phyloP scores from a whole-genome alignment of 1,284 basidiomycete species.

The Naganishia sp. region DNA sequence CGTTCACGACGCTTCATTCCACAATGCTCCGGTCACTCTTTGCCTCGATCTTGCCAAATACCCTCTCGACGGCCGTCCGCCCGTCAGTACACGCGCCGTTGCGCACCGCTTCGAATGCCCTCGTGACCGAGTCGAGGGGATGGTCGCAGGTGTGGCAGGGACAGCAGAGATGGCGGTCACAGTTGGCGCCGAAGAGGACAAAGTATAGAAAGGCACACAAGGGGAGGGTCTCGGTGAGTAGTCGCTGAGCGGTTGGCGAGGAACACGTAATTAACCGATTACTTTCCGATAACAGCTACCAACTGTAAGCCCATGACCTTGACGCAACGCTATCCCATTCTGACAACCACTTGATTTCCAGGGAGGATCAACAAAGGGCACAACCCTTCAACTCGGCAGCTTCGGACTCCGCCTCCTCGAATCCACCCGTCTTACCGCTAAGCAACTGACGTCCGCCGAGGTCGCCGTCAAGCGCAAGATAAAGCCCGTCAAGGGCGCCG shows the following conservation, averaged over 20 bases:
- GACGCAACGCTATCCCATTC: constrained; percentile 27
- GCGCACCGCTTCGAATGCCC: not conserved
- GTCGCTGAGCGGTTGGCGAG: constrained; percentile 22
- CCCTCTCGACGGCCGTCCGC: constrained; percentile 12
- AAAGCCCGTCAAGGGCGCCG: constrained; percentile 85
- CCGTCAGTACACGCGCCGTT: not conserved
- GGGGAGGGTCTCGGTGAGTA: constrained; percentile 76
- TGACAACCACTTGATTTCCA: constrained; percentile 41
- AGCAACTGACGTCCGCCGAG: constrained; percentile 83
- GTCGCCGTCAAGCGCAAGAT: constrained; percentile 88
- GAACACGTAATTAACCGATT: not conserved
- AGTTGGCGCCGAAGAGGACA: constrained; percentile 78
- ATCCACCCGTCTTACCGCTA: constrained; percentile 81
- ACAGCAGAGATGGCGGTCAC: constrained; percentile 29
- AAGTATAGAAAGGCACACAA: constrained; percentile 86
- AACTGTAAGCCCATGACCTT: constrained; percentile 36
- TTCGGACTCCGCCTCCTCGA: constrained; percentile 89
- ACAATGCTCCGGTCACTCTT: constrained; percentile 16
- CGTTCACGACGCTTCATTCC: not conserved
- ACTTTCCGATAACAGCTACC: constrained; percentile 37
- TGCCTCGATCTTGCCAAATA: constrained; percentile 14
- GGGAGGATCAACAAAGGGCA: constrained; percentile 91
- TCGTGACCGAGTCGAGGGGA: constrained; percentile 7
- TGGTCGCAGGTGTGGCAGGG: constrained; percentile 23
- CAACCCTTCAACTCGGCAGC: constrained; percentile 80